Percentiles rank a stretch among this genome's conserved stretches.
Evolutionary conservation across 139 green algal genomes (phyloP).

Genomic region (Picochlorum sp.): DNA sequence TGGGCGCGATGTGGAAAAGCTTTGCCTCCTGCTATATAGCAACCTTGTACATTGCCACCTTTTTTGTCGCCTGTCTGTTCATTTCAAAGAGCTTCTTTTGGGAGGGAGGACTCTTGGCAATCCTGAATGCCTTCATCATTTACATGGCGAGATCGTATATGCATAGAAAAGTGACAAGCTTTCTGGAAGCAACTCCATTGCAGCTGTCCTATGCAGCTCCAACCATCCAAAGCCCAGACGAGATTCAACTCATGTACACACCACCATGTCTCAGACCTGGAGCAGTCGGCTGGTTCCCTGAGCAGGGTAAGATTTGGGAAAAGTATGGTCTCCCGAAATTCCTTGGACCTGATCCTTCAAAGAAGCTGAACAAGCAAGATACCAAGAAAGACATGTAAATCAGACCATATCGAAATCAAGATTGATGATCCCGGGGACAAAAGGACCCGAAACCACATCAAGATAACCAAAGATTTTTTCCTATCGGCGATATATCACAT

Average conservation of each 20-base stretch:
- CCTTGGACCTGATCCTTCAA: neutral
- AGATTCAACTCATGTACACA: neutral
- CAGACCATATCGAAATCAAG: too few relatives aligned
- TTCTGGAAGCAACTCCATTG: neutral
- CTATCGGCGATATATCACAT: too few relatives aligned
- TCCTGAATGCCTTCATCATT: neutral
- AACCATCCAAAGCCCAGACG: neutral
- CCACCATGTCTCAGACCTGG: neutral
- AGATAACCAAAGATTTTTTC: too few relatives aligned
- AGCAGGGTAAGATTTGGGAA: neutral
- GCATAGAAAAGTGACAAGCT: neutral
- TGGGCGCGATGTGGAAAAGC: neutral
- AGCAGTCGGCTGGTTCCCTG: conserved; percentile 5
- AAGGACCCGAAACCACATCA: too few relatives aligned
- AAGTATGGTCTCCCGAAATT: conserved; percentile 7
- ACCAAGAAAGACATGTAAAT: too few relatives aligned
- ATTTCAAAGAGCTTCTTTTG: neutral
- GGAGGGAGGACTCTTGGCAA: neutral
- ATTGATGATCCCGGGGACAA: too few relatives aligned
- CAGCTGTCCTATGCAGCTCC: neutral
- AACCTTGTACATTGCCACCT: neutral
- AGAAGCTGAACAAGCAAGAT: conserved; percentile 7
- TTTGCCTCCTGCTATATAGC: neutral
- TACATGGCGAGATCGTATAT: neutral
- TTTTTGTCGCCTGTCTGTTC: neutral